Evolutionary conservation across 129 eudicot genomes (phyloP), one percentile per base, ranked within the genome.

Genomic region (Rutidosis leptorrhynchoides): DNA sequence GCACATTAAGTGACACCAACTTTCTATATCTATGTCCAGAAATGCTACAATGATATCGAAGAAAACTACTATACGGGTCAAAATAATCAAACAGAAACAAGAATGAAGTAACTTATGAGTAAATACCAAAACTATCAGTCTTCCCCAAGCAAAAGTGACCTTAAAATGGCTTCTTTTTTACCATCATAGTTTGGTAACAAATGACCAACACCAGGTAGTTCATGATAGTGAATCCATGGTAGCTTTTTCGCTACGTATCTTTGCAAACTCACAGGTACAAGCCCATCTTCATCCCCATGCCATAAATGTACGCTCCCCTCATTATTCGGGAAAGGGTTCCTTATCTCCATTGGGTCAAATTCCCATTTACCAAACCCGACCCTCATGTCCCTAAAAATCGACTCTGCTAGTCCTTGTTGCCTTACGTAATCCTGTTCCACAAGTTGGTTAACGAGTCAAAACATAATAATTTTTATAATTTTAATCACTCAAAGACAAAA

Each of bases 331-430:
- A 78, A 77, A 32, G 90, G 88, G 75, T 78, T 80, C 33, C 78
- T n/a, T 1, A 86, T 79, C 65, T 82, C 78, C 89, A 82, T 80
- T 16, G 97, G 97, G 55, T 84, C 81, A 2, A 86, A 84, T 26
- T 90, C 97, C 80, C 89, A 83, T 23, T 60, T 80, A 72, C 97
- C 97, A 60, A 90, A 90, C 69, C 90, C 97, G 48, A 86, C 69
- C 20, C 29, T 82, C 86, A 90, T 77, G 77, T 90, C 97, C 21
- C 83, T 83, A 27, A 77, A 80, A 63, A 79, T 59, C 16, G 95
- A 83, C 81, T 83, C 97, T 20, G 22, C 70, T 71, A 40, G 71
- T 16, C 97, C 97, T 78, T 90, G 97, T 64, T 90, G 90, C 23
- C 55, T 76, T n/a, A 75, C 63, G 32, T 86, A 80, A 33, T 45